These are phyloP conservation scores for Mentha longifolia DNA, from an alignment of 257 asterid genomes.

Conservation along the genomic window DNA sequence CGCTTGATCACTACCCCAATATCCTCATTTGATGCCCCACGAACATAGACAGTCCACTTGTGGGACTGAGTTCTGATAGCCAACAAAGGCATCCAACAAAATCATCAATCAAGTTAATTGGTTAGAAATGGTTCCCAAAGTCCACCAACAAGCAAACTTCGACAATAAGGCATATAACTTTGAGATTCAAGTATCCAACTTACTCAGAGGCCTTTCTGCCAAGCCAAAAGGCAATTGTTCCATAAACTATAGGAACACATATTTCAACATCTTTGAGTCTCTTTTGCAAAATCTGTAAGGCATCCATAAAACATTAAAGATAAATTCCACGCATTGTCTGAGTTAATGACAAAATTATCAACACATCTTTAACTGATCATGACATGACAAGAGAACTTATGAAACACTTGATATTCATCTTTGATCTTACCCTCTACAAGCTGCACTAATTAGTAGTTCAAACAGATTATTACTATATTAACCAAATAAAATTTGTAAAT, in stretches of 20 bases:
- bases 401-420: not conserved
- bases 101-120: constrained; percentile 21
- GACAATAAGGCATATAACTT: not conserved
- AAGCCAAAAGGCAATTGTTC: constrained; percentile 82
- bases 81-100: constrained; percentile 25
- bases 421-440: not conserved
- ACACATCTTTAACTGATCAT: constrained; percentile 1
- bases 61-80: constrained; percentile 69
- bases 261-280: constrained; percentile 70
- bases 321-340: constrained; percentile 8
- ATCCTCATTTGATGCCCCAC: constrained; percentile 79
- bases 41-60: constrained; percentile 84
- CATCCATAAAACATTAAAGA: constrained; percentile 20
- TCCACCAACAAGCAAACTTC: constrained; percentile 15
- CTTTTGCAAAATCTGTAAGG: constrained; percentile 49
- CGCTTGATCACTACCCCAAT: constrained; percentile 65
- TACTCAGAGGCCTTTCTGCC: constrained; percentile 85
- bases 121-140: not conserved
- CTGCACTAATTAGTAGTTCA: not conserved
- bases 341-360: not conserved
- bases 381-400: not conserved
- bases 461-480: not conserved
- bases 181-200: constrained; percentile 32
- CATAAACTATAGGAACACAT: constrained; percentile 70
- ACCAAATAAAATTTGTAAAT: not conserved